Base-by-base conservation (phyloP, 345 rosid species). In the Triadica sebifera region DNA sequence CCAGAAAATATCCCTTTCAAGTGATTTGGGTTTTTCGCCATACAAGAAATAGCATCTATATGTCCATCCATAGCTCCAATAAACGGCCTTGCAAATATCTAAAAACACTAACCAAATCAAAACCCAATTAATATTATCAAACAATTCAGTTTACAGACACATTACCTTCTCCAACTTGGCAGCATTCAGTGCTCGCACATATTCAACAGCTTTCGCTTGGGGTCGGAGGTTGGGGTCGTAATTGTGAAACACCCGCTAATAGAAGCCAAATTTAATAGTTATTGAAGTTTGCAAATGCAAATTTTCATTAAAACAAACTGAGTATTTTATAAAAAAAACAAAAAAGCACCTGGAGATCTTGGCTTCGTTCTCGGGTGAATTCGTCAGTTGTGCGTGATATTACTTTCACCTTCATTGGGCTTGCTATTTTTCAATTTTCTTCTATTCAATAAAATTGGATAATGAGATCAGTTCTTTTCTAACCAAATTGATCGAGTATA, bases 61-160 rank as follows among this genome's bases (percentile, higher is more conserved):
- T 95, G 99, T 3, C 91, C 98, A 67, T 95, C 99, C 99, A 95
- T 91, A 60, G 99, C 99, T 50, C 94, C 98, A 37, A 95, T 41
- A 72, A 95, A 93, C 0, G 98, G 99, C 83, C 91, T 89, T 6
- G 99, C 99, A 77, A 89, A 95, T 72, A 95, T 88, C 98, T 95
- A 84, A n/a, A 71, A 70, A n/a, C 45, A 4, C 5, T 6, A 41
- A 78, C 45, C 2, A n/a, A 47, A 61, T 19, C 56, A 49, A 4
- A 6, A 52, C 53, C n/a, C 49, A 45, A 72, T 3, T 24, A 53
- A 41, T 50, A 15, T 10, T 37, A 17, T 22, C 8, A 67, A 45
- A 38, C 52, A 19, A 67, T 53, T 68, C 6, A 6, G 55, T 17
- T 16, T 6, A 75, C 39, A 39, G 8, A 29, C 60, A 29, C 13